phyloP scores from a whole-genome alignment of 768 basidiomycete genomes.

The Mycena latifolia region DNA sequence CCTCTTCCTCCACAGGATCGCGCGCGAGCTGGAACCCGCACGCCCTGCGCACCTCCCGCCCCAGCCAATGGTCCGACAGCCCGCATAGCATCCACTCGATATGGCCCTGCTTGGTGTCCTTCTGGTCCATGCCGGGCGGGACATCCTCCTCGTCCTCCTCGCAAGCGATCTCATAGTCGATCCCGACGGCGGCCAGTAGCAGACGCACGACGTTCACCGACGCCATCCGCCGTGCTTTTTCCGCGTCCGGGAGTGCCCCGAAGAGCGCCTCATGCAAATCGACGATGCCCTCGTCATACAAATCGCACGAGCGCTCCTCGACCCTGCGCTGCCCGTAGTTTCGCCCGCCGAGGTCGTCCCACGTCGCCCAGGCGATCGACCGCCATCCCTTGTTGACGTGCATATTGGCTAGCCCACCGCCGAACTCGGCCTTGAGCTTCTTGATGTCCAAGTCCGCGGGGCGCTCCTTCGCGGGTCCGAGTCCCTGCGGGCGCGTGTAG shows the following conservation, averaged over 20 bases:
- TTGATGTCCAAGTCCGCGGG: slow-evolving; percentile 11
- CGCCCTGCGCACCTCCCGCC: slow-evolving; percentile 16
- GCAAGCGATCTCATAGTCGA: slow-evolving; percentile 22
- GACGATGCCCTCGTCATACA: slow-evolving; percentile 22
- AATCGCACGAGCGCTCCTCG: slow-evolving; percentile 8
- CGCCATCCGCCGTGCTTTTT: slow-evolving; percentile 1
- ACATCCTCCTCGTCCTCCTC: slow-evolving; percentile 21
- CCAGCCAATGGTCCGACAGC: slow-evolving; percentile 19
- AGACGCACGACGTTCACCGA: slow-evolving; percentile 9
- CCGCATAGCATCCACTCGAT: slow-evolving; percentile 20
- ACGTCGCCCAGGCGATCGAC: slow-evolving; percentile 27
- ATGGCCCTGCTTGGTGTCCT: slow-evolving; percentile 5
- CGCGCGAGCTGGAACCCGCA: slow-evolving; percentile 21
- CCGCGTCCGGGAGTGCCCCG: slow-evolving; percentile 9
- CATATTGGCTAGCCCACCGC: slow-evolving; percentile 14
- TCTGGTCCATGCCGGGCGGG: slow-evolving; percentile 3
- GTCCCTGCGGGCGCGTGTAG: slow-evolving; percentile 7
- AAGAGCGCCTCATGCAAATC: slow-evolving; percentile 18
- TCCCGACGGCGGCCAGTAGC: slow-evolving; percentile 7
- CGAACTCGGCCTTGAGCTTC: slow-evolving; percentile 1
- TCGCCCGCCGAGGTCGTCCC: slow-evolving; percentile 15
- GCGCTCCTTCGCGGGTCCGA: slow-evolving; percentile 7
- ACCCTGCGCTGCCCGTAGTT: slow-evolving; percentile 21
- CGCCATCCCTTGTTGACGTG: slow-evolving; percentile 23
- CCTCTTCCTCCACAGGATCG: slow-evolving; percentile 15